Conservation (phyloP, 345 rosid genomes). For the Populus alba region DNA sequence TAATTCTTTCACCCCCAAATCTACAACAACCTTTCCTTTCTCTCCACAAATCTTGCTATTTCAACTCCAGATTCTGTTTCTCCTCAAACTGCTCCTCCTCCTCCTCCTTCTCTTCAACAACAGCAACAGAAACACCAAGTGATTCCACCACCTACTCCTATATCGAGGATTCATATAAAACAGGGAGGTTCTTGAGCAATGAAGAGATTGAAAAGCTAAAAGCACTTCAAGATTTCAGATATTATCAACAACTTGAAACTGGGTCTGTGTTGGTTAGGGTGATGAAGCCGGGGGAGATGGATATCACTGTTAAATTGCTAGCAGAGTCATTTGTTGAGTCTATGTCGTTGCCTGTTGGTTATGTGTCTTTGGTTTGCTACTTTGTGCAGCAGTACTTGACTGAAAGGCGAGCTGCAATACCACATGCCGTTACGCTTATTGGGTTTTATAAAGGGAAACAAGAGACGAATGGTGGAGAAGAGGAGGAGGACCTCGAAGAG, state of each 20-base stretch:
- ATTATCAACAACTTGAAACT: slow-evolving; percentile 45
- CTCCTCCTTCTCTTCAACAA: neutral
- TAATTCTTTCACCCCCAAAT: neutral
- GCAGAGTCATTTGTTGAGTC: slow-evolving; percentile 85
- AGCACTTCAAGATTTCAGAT: slow-evolving; percentile 59
- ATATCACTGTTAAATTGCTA: slow-evolving; percentile 56
- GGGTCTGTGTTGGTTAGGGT: slow-evolving; percentile 70
- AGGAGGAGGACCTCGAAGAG: slow-evolving; percentile 32
- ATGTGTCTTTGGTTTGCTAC: slow-evolving; percentile 59
- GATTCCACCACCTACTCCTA: slow-evolving; percentile 30
- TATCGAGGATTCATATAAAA: slow-evolving; percentile 56
- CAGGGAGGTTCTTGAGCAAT: slow-evolving; percentile 57
- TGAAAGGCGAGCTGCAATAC: slow-evolving; percentile 66
- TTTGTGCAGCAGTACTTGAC: slow-evolving; percentile 81
- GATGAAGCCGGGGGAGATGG: slow-evolving; percentile 76
- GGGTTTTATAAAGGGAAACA: slow-evolving; percentile 53
- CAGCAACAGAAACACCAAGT: neutral
- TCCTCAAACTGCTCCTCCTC: slow-evolving; percentile 5
- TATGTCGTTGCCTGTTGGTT: slow-evolving; percentile 65
- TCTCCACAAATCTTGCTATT: neutral
- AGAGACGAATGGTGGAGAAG: slow-evolving; percentile 21
- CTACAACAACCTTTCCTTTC: neutral
- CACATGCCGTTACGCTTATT: slow-evolving; percentile 76
- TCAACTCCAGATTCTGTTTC: neutral
- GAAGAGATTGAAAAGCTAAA: slow-evolving; percentile 70